Base-by-base conservation (phyloP, 495 filamentous ascomycete genomes). In the Lasiosphaeria miniovina region DNA sequence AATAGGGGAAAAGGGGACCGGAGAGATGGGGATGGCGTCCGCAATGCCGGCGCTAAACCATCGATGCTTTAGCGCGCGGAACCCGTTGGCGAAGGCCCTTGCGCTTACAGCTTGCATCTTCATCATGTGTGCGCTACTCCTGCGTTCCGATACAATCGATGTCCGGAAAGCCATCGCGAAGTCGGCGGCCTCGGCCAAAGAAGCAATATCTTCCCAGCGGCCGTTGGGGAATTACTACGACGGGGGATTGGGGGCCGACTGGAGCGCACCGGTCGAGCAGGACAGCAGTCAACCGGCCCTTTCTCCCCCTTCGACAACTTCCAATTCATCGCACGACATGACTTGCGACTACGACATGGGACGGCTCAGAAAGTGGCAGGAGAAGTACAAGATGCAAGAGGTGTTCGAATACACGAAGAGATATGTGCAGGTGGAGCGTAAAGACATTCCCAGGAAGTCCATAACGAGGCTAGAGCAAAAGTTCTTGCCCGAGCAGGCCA, bases 351-450 rank as follows among this genome's bases (percentile, higher is more conserved):
- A 82, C 55, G 75, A 82, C 62, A 70, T 71, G 46, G 74, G 66
- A 2, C 68, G 71, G 12, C 69, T 82, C 46, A 65, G 61, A 33
- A 59, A 67, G 12, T 67, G 81, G 57, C 72, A 79, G 59, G 46
- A 75, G 12, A 71, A 68, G 55, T 80, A 81, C 69, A 68, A 74
- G 3, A 70, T 84, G 14, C 64, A 73, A 34, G 75, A 77, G 4
- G 70, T 65, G 36, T 78, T 84, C 69, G 75, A 82, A 58, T 84
- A 84, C 63, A 70, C 70, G 15, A 77, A 79, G 63, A 74, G 81
- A 54, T 81, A 82, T 65, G 65, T 82, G 32, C 78, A 74, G 46
- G 71, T 77, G 43, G 67, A 70, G 24, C 75, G 77, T 1, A 58
- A 78, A 36, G 67, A 73, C 14, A 75, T 80, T 15, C 52, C 66